Percentiles rank a stretch among this genome's conserved stretches.
Evolutionary conservation across 306 rosid species (phyloP).

Genomic region (Urtica urens): DNA sequence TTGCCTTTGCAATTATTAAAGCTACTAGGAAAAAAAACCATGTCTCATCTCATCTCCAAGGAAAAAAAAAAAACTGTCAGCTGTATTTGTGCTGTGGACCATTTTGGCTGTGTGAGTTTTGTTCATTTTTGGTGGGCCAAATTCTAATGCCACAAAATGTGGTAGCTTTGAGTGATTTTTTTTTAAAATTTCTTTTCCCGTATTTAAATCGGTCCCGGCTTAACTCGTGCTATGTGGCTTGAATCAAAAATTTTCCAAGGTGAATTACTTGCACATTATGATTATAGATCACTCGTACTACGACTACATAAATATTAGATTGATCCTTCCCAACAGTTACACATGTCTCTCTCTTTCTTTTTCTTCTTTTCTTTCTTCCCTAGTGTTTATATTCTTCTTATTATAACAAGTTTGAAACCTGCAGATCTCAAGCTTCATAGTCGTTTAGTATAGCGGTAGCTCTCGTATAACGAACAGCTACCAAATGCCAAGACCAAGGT

Average conservation of each 20-base stretch:
- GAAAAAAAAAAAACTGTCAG: not conserved
- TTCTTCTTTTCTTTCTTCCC: not conserved
- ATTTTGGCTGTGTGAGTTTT: conserved; percentile 1
- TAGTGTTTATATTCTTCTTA: conserved; percentile 6
- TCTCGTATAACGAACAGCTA: conserved; percentile 24
- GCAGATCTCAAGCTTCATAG: conserved; percentile 36
- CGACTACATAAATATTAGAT: too few relatives aligned
- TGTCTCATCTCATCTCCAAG: not conserved
- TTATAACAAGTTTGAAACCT: conserved; percentile 6
- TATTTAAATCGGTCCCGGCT: not conserved
- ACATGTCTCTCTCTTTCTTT: not conserved
- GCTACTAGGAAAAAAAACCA: not conserved
- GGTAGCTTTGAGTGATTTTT: not conserved
- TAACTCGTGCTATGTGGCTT: not conserved
- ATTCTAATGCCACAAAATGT: too few relatives aligned
- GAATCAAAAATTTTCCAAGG: not conserved
- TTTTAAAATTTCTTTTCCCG: not conserved
- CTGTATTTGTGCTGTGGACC: not conserved
- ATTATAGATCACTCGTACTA: not conserved
- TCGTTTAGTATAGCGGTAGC: conserved; percentile 6
- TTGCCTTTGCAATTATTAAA: conserved; percentile 8
- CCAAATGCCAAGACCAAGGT: conserved; percentile 89
- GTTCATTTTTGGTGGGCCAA: conserved; percentile 1
- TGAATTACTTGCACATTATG: not conserved
- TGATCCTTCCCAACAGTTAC: too few relatives aligned